Evolutionary conservation across 257 asterid species (phyloP).

Genomic region (Solanum ossicruentum): DNA sequence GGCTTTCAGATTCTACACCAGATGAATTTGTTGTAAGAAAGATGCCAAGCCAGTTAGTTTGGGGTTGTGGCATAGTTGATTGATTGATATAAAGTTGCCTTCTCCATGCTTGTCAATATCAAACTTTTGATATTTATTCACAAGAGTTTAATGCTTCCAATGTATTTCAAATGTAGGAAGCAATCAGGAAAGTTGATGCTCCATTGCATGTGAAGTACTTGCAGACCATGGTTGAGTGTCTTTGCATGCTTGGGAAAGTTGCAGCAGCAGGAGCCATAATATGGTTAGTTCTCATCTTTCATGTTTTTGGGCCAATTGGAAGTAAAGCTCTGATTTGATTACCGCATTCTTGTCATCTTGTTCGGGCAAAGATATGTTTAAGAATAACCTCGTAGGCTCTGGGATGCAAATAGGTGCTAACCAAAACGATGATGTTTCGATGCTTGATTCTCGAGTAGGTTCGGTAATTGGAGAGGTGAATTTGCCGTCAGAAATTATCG

Average conservation of each 20-base stretch:
- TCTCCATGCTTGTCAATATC: conserved; percentile 4
- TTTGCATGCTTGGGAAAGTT: conserved; percentile 95
- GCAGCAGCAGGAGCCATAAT: conserved; percentile 98
- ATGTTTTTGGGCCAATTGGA: neutral
- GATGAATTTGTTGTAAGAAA: conserved; percentile 92
- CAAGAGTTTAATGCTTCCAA: neutral
- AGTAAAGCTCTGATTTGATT: neutral
- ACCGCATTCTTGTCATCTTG: neutral
- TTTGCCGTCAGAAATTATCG: neutral
- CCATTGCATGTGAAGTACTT: conserved; percentile 84
- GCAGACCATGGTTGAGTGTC: conserved; percentile 95
- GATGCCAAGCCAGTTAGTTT: conserved; percentile 16
- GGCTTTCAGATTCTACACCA: conserved; percentile 94
- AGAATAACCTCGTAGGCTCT: neutral
- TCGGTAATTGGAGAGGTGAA: neutral
- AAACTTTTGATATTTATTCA: neutral
- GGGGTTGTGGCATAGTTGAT: neutral
- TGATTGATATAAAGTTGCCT: neutral
- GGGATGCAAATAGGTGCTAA: neutral
- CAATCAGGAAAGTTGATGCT: conserved; percentile 81
- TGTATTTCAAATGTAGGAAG: conserved; percentile 52
- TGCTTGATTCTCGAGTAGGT: too few species aligned
- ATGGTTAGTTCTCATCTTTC: conserved; percentile 51
- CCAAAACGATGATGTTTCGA: neutral
- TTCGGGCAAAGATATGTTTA: neutral